phyloP scores from a whole-genome alignment of 2,329 filamentous ascomycete genomes.

The Calonectria leucothoes region DNA sequence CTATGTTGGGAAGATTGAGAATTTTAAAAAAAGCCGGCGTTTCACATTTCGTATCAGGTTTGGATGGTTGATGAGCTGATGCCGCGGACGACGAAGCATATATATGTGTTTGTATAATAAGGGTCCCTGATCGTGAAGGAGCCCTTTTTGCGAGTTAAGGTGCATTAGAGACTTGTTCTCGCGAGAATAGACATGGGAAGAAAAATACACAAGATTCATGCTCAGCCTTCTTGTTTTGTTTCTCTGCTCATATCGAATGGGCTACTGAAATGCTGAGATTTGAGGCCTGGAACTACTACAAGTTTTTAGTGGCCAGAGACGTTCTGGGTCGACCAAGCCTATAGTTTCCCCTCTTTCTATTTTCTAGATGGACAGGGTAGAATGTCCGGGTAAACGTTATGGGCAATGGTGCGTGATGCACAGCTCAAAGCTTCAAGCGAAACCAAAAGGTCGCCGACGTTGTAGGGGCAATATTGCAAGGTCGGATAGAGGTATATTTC shows the following conservation, averaged over 20 bases:
- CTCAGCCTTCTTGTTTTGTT: not conserved
- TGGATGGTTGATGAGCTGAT: not conserved
- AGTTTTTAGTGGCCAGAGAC: no score
- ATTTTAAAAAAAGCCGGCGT: not conserved
- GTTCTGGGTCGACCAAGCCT: no score
- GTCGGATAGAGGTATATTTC: not conserved
- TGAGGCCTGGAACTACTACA: no score
- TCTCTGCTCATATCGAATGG: not conserved
- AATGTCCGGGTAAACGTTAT: no score
- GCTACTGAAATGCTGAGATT: not conserved
- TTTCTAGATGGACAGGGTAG: no score
- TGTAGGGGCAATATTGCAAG: not conserved
- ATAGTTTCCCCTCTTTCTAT: no score
- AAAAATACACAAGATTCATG: not conserved
- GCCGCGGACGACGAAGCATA: not conserved
- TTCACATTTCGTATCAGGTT: not conserved
- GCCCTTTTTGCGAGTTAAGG: not conserved
- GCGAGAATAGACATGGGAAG: not conserved
- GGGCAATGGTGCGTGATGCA: no score
- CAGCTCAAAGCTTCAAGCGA: no score
- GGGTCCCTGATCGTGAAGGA: not conserved
- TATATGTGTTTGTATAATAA: not conserved
- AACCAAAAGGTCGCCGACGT: no score
- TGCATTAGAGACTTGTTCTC: not conserved
- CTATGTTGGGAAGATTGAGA: not conserved